phyloP scores from a whole-genome alignment of 257 asterid species.

The Ehretia macrophylla region DNA sequence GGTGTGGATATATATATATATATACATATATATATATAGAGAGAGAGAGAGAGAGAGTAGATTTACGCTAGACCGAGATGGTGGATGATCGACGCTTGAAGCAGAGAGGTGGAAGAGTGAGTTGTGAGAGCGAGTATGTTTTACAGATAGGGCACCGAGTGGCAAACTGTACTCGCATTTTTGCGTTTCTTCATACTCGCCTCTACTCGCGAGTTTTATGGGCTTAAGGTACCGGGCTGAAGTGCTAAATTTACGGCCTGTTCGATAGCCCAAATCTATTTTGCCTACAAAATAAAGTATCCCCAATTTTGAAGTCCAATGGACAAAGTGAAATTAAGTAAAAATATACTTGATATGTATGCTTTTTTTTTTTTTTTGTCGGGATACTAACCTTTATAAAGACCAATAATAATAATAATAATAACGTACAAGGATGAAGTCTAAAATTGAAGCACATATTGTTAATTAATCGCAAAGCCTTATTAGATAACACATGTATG shows the following conservation, averaged over 20 bases:
- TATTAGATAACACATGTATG: too few relatives aligned
- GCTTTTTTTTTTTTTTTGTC: too few relatives aligned
- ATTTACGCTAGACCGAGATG: conserved; percentile 6
- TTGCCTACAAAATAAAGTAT: background rate
- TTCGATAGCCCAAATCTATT: background rate
- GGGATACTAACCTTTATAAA: too few relatives aligned
- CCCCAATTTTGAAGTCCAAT: too few relatives aligned
- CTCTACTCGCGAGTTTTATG: conserved; percentile 19
- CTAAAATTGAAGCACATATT: too few relatives aligned
- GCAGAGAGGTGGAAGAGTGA: too few relatives aligned
- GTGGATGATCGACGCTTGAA: conserved; percentile 10
- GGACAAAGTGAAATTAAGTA: too few relatives aligned
- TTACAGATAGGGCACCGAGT: conserved; percentile 14
- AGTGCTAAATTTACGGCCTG: background rate
- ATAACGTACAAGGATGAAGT: too few relatives aligned
- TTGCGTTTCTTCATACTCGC: background rate
- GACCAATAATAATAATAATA: too few relatives aligned
- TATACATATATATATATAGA: background rate
- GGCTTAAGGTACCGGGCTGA: background rate
- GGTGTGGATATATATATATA: background rate
- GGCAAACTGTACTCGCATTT: conserved; percentile 28
- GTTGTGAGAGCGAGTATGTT: conserved; percentile 42
- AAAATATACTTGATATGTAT: too few relatives aligned
- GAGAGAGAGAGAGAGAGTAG: conserved; percentile 4
- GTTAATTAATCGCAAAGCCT: too few relatives aligned